phyloP scores from a whole-genome alignment of 441 rosid species.

The Cnidoscolus chayamansa region DNA sequence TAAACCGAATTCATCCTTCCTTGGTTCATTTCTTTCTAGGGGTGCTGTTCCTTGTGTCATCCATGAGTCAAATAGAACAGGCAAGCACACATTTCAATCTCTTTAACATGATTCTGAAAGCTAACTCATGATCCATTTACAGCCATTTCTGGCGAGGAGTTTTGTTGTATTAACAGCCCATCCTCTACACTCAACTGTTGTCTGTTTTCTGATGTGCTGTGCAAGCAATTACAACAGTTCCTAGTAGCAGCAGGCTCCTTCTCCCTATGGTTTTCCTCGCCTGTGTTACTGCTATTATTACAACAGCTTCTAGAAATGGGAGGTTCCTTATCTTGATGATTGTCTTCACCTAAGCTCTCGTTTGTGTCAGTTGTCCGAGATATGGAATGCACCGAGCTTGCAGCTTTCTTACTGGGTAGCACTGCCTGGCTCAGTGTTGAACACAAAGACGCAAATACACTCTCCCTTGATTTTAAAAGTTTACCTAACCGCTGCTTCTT shows the following conservation, averaged over 20 bases:
- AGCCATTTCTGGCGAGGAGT: constrained; percentile 88
- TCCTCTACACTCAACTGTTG: constrained; percentile 74
- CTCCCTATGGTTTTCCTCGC: constrained; percentile 54
- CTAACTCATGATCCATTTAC: constrained; percentile 75
- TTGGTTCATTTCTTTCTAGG: constrained; percentile 8
- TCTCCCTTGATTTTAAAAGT: constrained; percentile 52
- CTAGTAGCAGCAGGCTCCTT: constrained; percentile 44
- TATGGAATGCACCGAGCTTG: constrained; percentile 26
- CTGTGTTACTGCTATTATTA: constrained; percentile 39
- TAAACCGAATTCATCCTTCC: constrained; percentile 15
- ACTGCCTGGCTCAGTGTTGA: constrained; percentile 87
- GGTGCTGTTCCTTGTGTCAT: constrained; percentile 14
- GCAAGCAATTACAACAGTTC: constrained; percentile 54
- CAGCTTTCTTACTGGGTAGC: constrained; percentile 62
- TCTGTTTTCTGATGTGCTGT: constrained; percentile 51
- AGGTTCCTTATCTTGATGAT: constrained; percentile 33
- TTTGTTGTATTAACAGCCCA: constrained; percentile 54
- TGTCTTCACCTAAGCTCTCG: constrained; percentile 38
- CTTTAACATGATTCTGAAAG: constrained; percentile 3
- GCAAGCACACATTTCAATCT: constrained; percentile 20
- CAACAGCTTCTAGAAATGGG: constrained; percentile 34
- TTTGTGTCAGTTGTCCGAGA: constrained; percentile 31
- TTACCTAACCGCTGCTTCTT: constrained; percentile 71
- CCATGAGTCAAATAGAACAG: constrained; percentile 29
- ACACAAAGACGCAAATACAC: constrained; percentile 77